Conservation (phyloP, 2,329 filamentous ascomycete species). For the Aspergillus neotritici region DNA sequence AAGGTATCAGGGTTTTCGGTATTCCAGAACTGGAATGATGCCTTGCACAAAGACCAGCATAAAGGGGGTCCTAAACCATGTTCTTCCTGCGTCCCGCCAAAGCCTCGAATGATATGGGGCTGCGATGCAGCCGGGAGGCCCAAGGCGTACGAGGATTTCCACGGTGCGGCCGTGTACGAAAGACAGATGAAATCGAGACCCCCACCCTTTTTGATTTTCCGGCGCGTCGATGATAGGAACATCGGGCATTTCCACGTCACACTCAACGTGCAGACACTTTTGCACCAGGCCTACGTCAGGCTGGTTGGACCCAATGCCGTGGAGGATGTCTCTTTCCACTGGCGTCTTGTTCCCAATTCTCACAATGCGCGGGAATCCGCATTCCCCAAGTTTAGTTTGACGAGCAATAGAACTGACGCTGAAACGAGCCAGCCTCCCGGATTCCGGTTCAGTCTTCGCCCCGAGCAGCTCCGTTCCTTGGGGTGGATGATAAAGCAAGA, state of each 20-base stretch:
- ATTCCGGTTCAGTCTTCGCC: constrained; percentile 39
- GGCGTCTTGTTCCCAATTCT: constrained; percentile 48
- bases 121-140: constrained; percentile 25
- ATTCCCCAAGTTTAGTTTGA: constrained; percentile 39
- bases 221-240: constrained; percentile 24
- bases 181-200: constrained; percentile 46
- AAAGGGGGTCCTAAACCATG: too few relatives aligned
- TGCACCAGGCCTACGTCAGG: constrained; percentile 32
- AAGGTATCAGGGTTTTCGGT: constrained; percentile 20
- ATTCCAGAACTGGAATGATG: constrained; percentile 26
- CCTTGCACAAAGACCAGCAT: constrained; percentile 4
- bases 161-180: constrained; percentile 48
- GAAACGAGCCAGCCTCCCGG: constrained; percentile 29
- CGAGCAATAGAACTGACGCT: constrained; percentile 38
- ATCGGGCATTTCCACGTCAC: constrained; percentile 36
- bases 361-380: constrained; percentile 26
- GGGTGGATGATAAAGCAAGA: constrained; percentile 58
- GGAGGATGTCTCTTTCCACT: constrained; percentile 25
- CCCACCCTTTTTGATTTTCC: constrained; percentile 37
- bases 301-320: constrained; percentile 12
- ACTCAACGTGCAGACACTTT: constrained; percentile 34
- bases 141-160: constrained; percentile 47
- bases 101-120: constrained; percentile 32
- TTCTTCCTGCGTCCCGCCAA: constrained; percentile 26
- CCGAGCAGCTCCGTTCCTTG: constrained; percentile 52